Evolutionary conservation across 305 asterid species (phyloP), one percentile per base, ranked within the genome.

Genomic region (Rubia balearica): DNA sequence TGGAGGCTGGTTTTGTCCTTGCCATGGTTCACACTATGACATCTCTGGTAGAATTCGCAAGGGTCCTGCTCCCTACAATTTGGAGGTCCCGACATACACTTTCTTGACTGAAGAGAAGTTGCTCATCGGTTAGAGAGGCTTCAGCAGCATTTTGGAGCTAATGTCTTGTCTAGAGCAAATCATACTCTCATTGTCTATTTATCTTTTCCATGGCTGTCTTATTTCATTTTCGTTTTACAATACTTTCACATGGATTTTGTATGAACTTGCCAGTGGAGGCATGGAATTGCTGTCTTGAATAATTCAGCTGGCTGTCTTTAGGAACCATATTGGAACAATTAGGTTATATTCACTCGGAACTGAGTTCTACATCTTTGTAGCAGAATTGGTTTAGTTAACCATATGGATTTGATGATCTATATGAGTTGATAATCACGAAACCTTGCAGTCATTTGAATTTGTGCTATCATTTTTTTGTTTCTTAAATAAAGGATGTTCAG

Each of bases 1-100:
- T 66, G 88, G 88, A 49, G 88, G 88, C 40, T 84, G 88, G 88
- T 84, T 84, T 67, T 82, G 88, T 74, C 88, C 86, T 5, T 84
- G 88, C 76, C 86, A 84, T 71, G 88, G 86, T 6, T 84, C 88
- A 5, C 88, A 82, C 60, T 80, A 82, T 8, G 86, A 81, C 75
- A 81, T 84, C 60, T 84, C 88, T 13, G 85, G 88, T 63, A 81
- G 88, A 70, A 81, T 84, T 72, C 84, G 84, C 14, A 81, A 80
- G 65, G 86, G 88, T 17, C 86, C 86, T 40, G 86, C 86, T 45
- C 88, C 88, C 0, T 84, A 68, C 76, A 82, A 84, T 59, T 82
- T 84, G 62, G 86, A 84, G 75, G 83, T 84, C 48, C 86, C 86
- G 4, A 84, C 86, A 9, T 82, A 84, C 74, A 67, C 73, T 49